phyloP scores from a whole-genome alignment of 306 rosid species.

The Ammopiptanthus mongolicus region DNA sequence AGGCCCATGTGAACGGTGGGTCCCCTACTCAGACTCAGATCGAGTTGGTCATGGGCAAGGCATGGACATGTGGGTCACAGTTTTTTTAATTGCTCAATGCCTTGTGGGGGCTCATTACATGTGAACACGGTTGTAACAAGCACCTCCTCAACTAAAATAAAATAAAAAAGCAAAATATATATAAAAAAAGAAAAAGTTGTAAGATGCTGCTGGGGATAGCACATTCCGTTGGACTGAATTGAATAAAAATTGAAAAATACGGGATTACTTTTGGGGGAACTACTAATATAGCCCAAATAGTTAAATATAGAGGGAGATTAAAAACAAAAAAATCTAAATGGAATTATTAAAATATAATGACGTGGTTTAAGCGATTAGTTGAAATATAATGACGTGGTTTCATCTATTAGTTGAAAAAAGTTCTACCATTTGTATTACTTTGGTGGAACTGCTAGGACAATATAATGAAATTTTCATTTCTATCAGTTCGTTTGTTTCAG shows the following conservation, averaged over 20 bases:
- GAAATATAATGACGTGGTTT: too few relatives aligned
- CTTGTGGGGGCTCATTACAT: conserved; percentile 3
- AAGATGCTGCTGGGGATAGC: neutral
- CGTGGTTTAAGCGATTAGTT: too few relatives aligned
- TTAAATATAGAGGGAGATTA: too few relatives aligned
- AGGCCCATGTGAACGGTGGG: conserved; percentile 53
- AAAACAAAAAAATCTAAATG: too few relatives aligned
- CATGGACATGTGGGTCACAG: conserved; percentile 43
- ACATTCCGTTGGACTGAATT: neutral
- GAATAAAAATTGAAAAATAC: neutral
- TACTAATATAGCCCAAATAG: too few relatives aligned
- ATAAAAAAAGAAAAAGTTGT: neutral
- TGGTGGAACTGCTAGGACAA: too few relatives aligned
- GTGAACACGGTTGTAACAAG: neutral
- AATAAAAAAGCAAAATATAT: neutral
- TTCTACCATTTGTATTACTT: too few relatives aligned
- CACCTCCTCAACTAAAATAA: neutral
- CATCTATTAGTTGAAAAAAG: too few relatives aligned
- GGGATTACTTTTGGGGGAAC: neutral
- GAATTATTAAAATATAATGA: too few relatives aligned
- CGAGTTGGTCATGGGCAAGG: conserved; percentile 32
- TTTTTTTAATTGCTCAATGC: neutral
- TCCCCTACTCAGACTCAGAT: conserved; percentile 15
- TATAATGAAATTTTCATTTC: too few relatives aligned
- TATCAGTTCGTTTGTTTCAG: too few relatives aligned